Evolutionary conservation across 1,284 basidiomycete genomes (phyloP).

Genomic region (Cryptococcus depauperatus): DNA sequence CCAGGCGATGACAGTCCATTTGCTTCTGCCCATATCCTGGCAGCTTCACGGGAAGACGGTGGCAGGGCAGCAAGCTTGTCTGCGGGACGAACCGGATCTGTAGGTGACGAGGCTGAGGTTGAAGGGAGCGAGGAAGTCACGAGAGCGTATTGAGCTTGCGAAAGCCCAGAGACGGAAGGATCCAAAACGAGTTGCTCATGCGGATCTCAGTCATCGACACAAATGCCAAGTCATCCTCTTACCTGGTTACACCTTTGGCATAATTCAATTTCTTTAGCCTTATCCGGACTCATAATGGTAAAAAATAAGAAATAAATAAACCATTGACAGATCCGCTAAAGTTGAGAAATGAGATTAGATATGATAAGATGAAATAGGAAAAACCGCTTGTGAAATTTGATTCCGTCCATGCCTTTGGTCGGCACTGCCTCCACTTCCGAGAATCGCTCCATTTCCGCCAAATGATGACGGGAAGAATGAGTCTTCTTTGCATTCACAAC

Average conservation of each 20-base stretch:
- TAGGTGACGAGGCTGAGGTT: slow-evolving; percentile 17
- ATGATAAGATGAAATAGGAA: too few species aligned
- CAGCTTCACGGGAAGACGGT: slow-evolving; percentile 45
- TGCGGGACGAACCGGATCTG: slow-evolving; percentile 44
- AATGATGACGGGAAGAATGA: too few species aligned
- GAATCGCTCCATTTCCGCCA: too few species aligned
- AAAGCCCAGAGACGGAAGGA: slow-evolving; percentile 69
- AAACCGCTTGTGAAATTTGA: too few species aligned
- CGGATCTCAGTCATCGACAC: background rate
- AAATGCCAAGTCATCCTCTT: slow-evolving; percentile 1
- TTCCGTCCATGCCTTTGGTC: too few species aligned
- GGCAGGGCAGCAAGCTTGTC: slow-evolving; percentile 55
- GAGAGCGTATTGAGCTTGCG: slow-evolving; percentile 76
- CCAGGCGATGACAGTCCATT: slow-evolving; percentile 51
- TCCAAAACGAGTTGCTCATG: slow-evolving; percentile 79
- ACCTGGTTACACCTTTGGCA: slow-evolving; percentile 41
- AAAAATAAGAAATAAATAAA: too few species aligned
- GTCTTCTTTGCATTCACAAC: too few species aligned
- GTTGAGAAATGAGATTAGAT: too few species aligned
- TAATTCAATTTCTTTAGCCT: too few species aligned
- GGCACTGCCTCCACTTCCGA: too few species aligned
- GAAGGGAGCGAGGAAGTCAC: slow-evolving; percentile 61
- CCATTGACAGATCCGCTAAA: too few species aligned
- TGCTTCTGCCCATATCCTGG: slow-evolving; percentile 49
- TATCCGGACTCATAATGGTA: too few species aligned